A percentile compares a stretch with the other conserved stretches of the same genome.
phyloP scores from a whole-genome alignment of 768 basidiomycete species.

The Collybiopsis confluens region DNA sequence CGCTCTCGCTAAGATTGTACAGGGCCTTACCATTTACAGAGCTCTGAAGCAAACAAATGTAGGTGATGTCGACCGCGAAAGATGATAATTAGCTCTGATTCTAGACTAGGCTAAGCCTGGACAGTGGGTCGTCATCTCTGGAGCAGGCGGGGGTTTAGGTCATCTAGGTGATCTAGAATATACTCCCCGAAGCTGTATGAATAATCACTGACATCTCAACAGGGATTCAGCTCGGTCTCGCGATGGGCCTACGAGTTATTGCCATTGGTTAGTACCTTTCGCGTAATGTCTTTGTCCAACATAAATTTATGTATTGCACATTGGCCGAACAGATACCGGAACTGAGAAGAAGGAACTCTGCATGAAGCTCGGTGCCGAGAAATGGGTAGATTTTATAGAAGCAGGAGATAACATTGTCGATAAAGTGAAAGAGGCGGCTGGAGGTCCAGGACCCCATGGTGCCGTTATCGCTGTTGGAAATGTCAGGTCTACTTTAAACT shows the following conservation, averaged over 20 bases:
- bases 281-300: slow-evolving; percentile 28
- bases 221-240: slow-evolving; percentile 16
- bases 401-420: slow-evolving; percentile 54
- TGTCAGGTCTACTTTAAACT: slow-evolving; percentile 20
- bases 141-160: slow-evolving; percentile 80
- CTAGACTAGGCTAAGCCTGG: slow-evolving; percentile 39
- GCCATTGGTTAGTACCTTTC: slow-evolving; percentile 22
- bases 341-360: slow-evolving; percentile 65
- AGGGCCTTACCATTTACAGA: slow-evolving; percentile 84
- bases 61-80: too few species aligned
- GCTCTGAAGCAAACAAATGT: slow-evolving; percentile 64
- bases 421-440: slow-evolving; percentile 57
- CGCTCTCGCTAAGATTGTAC: background rate
- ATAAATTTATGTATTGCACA: slow-evolving; percentile 67
- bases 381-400: slow-evolving; percentile 74
- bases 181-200: background rate
- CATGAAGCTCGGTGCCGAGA: slow-evolving; percentile 51
- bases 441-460: slow-evolving; percentile 70
- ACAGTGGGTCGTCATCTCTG: slow-evolving; percentile 74
- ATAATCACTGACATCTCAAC: background rate
- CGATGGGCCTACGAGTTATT: background rate
- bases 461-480: slow-evolving; percentile 57
- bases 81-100: too few species aligned
- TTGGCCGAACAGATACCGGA: slow-evolving; percentile 71
- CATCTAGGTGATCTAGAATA: slow-evolving; percentile 51